A percentile compares a stretch with the other conserved stretches of the same genome.
These are phyloP conservation scores for Saccharomyces eubayanus DNA, from an alignment of 805 yeast genomes.

Conservation along the genomic window DNA sequence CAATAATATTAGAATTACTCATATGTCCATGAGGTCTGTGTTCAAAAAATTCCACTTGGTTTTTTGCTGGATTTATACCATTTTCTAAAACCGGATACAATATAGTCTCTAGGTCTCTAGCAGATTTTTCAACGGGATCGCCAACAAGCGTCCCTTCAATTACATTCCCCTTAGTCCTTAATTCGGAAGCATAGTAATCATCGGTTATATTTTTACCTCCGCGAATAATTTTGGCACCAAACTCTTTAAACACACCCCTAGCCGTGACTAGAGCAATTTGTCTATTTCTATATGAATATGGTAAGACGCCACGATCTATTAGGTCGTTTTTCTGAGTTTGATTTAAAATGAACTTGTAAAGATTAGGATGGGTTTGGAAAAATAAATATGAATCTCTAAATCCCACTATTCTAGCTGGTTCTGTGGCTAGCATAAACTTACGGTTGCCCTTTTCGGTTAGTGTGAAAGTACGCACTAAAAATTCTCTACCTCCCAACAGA, in stretches of 20 bases:
- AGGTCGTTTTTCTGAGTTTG: constrained; percentile 77
- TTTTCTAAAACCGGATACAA: neutral
- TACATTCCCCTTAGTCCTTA: constrained; percentile 47
- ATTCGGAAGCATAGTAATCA: constrained; percentile 71
- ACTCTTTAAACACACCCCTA: constrained; percentile 77
- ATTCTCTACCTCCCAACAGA: constrained; percentile 64
- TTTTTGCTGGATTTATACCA: constrained; percentile 27
- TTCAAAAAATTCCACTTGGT: constrained; percentile 34
- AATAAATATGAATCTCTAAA: constrained; percentile 84
- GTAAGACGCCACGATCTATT: constrained; percentile 71
- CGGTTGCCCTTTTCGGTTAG: constrained; percentile 50
- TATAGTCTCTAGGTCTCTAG: constrained; percentile 2
- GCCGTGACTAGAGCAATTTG: constrained; percentile 88
- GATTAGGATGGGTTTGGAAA: constrained; percentile 73
- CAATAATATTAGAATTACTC: constrained; percentile 2
- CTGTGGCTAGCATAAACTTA: constrained; percentile 85
- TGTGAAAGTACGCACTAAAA: constrained; percentile 61
- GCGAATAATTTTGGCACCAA: constrained; percentile 76
- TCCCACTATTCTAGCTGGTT: constrained; percentile 92
- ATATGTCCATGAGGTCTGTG: constrained; percentile 19
- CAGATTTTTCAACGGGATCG: constrained; percentile 21
- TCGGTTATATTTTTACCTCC: constrained; percentile 77
- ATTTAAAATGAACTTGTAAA: constrained; percentile 64
- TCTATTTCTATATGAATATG: constrained; percentile 85
- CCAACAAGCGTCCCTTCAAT: constrained; percentile 46